Base-by-base conservation (phyloP, 257 asterid species). In the Haberlea rhodopensis region DNA sequence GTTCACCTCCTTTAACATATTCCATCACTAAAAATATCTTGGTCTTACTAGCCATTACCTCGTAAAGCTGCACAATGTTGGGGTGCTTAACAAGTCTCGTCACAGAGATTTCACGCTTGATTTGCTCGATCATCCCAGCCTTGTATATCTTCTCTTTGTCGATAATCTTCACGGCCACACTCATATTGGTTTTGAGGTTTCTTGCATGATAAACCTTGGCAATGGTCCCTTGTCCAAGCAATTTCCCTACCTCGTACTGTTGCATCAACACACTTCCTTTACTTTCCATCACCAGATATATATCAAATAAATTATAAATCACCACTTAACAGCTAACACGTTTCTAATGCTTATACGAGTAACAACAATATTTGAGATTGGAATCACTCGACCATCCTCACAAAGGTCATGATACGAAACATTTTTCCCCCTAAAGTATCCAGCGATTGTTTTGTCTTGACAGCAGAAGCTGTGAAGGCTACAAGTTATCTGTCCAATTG, bases 201-300 rank as follows among this genome's bases (percentile, higher is more conserved):
- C 89, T n/a, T n/a, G n/a, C n/a, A n/a, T n/a, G n/a, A n/a, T n/a
- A n/a, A n/a, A n/a, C n/a, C n/a, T n/a, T n/a, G 19, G 97, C 96
- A 53, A 84, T 85, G 69, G 85, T 79, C 23, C 96, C 97, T 76
- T 90, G 96, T 49, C 97, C 97, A 19, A 90, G 82, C 78, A 85
- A 43, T 77, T 84, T 87, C 70, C 96, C 95, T 63, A 90, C 29
- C 79, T 85, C 95, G 28, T 84, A 90, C 57, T 75, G 76, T 34
- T 82, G 72, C 94, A 90, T 81, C 79, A 88, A 61, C 2, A 78
- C 58, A 25, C 75, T 59, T 34, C 83, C 82, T 67, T 84, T 79
- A 37, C 43, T 72, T 51, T 84, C 95, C 96, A 87, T 90, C 63
- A 22, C 65, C 15, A 57, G 8, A 60, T 52, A 48, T 28, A n/a